Evolutionary conservation across 179 eudicot genomes (phyloP).

Genomic region (Spinacia oleracea): DNA sequence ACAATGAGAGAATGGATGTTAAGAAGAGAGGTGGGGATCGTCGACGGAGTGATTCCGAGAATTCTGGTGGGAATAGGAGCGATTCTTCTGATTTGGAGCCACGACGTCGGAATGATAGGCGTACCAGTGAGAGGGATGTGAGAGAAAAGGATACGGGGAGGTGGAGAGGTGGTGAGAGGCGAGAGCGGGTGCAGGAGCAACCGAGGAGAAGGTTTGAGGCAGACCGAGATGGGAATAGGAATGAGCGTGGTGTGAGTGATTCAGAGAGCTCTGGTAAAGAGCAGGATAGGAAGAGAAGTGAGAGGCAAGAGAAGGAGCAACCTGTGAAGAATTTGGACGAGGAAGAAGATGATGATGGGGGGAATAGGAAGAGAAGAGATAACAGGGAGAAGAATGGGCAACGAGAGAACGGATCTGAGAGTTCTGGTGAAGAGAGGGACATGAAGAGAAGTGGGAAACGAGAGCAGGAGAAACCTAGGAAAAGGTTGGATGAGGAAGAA

Average conservation of each 20-base stretch:
- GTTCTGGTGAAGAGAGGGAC: constrained; percentile 19
- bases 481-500: neutral
- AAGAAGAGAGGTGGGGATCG: neutral
- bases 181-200: neutral
- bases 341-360: neutral
- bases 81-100: neutral
- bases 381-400: neutral
- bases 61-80: constrained; percentile 8
- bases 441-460: constrained; percentile 12
- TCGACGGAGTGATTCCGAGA: constrained; percentile 7
- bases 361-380: neutral
- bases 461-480: constrained; percentile 8
- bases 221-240: neutral
- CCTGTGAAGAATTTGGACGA: neutral
- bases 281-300: constrained; percentile 10
- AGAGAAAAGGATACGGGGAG: neutral
- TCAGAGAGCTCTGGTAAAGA: constrained; percentile 16
- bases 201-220: neutral
- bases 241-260: neutral
- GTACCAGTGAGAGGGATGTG: neutral
- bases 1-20: neutral
- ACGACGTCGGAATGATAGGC: neutral
- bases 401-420: neutral
- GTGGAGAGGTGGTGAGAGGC: constrained; percentile 5
- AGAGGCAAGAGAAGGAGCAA: constrained; percentile 8